These are phyloP conservation scores for Gossypium herbaceum DNA, from an alignment of 345 rosid species.

Conservation along the genomic window DNA sequence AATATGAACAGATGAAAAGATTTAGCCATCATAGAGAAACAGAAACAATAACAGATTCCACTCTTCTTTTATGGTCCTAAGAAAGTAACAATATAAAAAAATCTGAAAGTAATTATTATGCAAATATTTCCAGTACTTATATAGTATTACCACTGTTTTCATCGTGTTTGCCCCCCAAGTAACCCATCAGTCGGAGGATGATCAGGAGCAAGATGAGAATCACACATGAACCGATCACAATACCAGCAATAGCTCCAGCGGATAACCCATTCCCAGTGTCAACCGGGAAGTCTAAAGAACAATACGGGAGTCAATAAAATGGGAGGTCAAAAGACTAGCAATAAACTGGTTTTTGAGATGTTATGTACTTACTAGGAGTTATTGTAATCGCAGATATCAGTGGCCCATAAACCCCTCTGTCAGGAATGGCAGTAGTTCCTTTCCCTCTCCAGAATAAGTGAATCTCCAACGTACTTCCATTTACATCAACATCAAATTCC, in stretches of 20 bases:
- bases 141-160: slow-evolving; percentile 51
- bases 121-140: background rate
- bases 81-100: background rate
- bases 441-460: slow-evolving; percentile 74
- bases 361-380: slow-evolving; percentile 58
- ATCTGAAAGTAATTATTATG: background rate
- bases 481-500: slow-evolving; percentile 35
- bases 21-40: background rate
- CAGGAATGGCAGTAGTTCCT: slow-evolving; percentile 72
- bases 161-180: slow-evolving; percentile 46
- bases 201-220: slow-evolving; percentile 35
- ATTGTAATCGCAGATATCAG: slow-evolving; percentile 75
- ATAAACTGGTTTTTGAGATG: background rate
- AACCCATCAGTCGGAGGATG: slow-evolving; percentile 44
- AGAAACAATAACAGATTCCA: background rate
- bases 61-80: background rate
- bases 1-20: background rate
- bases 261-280: slow-evolving; percentile 46
- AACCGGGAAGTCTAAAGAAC: slow-evolving; percentile 55
- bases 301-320: background rate
- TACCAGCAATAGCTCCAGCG: slow-evolving; percentile 63
- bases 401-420: slow-evolving; percentile 73
- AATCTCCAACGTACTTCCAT: slow-evolving; percentile 68
- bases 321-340: background rate
- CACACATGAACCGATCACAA: slow-evolving; percentile 48